Evolutionary conservation across 2,329 filamentous ascomycete genomes (phyloP).

Genomic region (Diplodia seriata): DNA sequence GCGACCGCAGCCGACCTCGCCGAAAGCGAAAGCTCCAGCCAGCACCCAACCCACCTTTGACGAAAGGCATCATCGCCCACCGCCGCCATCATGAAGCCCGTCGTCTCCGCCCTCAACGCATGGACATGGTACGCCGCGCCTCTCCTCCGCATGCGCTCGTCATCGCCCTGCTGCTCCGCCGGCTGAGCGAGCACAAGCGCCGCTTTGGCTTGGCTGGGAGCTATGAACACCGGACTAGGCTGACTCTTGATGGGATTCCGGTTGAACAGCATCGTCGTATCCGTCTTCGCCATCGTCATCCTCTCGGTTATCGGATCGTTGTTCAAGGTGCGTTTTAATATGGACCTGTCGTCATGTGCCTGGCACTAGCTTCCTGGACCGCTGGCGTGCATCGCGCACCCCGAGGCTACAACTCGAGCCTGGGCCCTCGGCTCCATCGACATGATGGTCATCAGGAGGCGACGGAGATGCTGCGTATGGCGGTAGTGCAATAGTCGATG

Average conservation of each 20-base stretch:
- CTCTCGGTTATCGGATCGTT: conserved; percentile 71
- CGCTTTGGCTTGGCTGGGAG: background rate
- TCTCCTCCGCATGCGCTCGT: background rate
- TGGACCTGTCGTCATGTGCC: conserved; percentile 2
- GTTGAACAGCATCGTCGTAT: conserved; percentile 70
- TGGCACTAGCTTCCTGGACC: background rate
- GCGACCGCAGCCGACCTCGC: conserved; percentile 4
- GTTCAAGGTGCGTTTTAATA: conserved; percentile 65
- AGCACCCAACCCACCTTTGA: background rate
- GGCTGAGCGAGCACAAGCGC: background rate
- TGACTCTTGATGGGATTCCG: background rate
- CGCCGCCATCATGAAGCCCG: conserved; percentile 78
- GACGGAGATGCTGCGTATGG: background rate
- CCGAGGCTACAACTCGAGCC: background rate
- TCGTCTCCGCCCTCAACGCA: conserved; percentile 89
- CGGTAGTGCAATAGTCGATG: background rate
- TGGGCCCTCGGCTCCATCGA: background rate
- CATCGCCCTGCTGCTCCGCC: background rate
- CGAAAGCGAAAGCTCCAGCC: conserved; percentile 17
- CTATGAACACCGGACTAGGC: conserved; percentile 13
- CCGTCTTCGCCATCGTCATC: conserved; percentile 69
- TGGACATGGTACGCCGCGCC: conserved; percentile 84
- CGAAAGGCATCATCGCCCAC: conserved; percentile 7
- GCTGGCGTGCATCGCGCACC: background rate
- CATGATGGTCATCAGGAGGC: background rate